A percentile compares a stretch with the other conserved stretches of the same genome.
Evolutionary conservation across 2,329 filamentous ascomycete species (phyloP).

Genomic region (Chaetomiaceae sp.): DNA sequence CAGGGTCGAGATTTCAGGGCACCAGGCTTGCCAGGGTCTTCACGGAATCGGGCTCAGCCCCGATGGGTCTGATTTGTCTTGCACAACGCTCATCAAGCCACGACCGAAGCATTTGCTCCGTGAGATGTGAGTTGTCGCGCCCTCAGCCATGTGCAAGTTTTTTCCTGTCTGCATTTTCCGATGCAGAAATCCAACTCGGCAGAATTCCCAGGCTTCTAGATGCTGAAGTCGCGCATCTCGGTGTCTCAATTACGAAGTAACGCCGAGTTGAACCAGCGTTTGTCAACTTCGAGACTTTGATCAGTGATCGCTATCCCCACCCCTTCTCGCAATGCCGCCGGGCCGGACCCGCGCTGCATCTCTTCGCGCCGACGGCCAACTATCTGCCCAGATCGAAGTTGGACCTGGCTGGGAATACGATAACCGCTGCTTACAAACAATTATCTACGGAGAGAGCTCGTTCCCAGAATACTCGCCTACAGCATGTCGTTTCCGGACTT

Average conservation of each 20-base stretch:
- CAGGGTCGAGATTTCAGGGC: background rate
- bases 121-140: background rate
- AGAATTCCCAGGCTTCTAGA: background rate
- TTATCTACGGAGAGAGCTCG: background rate
- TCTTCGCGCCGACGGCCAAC: background rate
- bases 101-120: background rate
- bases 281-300: background rate
- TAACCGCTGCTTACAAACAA: background rate
- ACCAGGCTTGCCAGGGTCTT: background rate
- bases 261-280: background rate
- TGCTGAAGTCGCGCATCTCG: background rate
- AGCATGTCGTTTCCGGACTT: too few relatives aligned
- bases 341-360: background rate
- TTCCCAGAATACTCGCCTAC: too few relatives aligned
- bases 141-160: background rate
- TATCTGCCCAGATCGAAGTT: background rate
- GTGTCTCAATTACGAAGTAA: background rate
- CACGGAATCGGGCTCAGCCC: slow-evolving; percentile 12
- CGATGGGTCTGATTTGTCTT: background rate
- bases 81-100: background rate
- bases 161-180: background rate
- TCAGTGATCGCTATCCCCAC: background rate
- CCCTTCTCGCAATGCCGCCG: background rate
- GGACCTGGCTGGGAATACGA: too few relatives aligned
- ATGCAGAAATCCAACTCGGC: background rate